These are phyloP conservation scores for Hymenoscyphus scutula DNA, from an alignment of 2,329 filamentous ascomycete species.

Conservation along the genomic window DNA sequence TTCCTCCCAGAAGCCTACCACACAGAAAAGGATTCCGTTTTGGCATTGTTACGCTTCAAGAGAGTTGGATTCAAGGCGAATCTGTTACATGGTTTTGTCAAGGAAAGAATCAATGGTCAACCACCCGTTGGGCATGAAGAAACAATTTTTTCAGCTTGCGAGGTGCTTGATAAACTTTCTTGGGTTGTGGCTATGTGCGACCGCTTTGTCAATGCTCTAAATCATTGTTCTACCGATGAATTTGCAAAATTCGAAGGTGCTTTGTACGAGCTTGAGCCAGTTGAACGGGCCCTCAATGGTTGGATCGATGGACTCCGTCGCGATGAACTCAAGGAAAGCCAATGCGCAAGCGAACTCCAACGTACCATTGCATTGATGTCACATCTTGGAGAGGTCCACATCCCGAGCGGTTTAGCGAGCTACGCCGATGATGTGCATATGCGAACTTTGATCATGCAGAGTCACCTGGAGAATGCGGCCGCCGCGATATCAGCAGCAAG, in stretches of 20 bases:
- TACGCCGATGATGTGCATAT: slow-evolving; percentile 80
- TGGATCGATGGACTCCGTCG: slow-evolving; percentile 83
- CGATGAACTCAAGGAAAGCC: slow-evolving; percentile 82
- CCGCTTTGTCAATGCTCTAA: slow-evolving; percentile 78
- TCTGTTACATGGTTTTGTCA: slow-evolving; percentile 73
- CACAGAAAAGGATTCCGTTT: slow-evolving; percentile 78
- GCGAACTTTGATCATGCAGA: slow-evolving; percentile 73
- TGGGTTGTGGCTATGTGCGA: slow-evolving; percentile 83
- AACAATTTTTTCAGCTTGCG: slow-evolving; percentile 75
- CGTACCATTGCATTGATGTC: slow-evolving; percentile 81
- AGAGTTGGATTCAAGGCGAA: slow-evolving; percentile 84
- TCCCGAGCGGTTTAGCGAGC: slow-evolving; percentile 65
- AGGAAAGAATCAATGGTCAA: slow-evolving; percentile 71
- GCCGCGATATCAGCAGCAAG: slow-evolving; percentile 62
- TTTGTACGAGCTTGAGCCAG: slow-evolving; percentile 83
- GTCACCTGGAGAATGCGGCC: slow-evolving; percentile 75
- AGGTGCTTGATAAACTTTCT: slow-evolving; percentile 79
- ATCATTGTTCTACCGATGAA: slow-evolving; percentile 71
- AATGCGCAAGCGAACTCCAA: slow-evolving; percentile 77
- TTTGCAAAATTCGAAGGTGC: slow-evolving; percentile 79
- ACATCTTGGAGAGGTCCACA: slow-evolving; percentile 81
- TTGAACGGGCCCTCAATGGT: slow-evolving; percentile 82
- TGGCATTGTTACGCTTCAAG: slow-evolving; percentile 84
- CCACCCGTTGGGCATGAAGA: slow-evolving; percentile 69
- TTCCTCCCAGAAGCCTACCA: slow-evolving; percentile 86